Conservation (phyloP, 2,329 filamentous ascomycete species). For the Didymella glomerata region DNA sequence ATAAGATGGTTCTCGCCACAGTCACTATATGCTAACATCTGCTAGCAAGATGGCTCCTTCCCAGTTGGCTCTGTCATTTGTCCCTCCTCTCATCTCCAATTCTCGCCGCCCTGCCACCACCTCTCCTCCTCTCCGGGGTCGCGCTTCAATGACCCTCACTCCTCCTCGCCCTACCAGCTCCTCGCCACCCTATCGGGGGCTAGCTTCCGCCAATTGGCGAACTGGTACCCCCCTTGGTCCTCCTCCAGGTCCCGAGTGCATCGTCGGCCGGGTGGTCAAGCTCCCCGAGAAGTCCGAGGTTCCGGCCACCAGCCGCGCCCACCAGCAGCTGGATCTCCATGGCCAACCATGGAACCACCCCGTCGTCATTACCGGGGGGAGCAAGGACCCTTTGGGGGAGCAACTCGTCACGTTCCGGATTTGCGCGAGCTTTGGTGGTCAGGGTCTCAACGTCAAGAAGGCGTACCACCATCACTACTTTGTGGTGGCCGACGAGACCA, state of each 20-base stretch:
- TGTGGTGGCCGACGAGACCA: slow-evolving; percentile 20
- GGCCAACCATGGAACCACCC: slow-evolving; percentile 18
- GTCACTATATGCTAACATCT: too few species aligned
- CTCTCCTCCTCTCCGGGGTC: not conserved
- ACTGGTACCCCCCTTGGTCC: not conserved
- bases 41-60: slow-evolving; percentile 1
- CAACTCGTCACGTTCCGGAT: slow-evolving; percentile 21
- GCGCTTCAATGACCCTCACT: not conserved
- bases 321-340: not conserved
- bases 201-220: not conserved
- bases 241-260: not conserved
- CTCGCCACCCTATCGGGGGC: not conserved
- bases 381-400: slow-evolving; percentile 1
- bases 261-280: slow-evolving; percentile 5
- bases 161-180: not conserved
- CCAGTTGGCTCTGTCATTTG: not conserved
- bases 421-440: slow-evolving; percentile 24
- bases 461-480: slow-evolving; percentile 16
- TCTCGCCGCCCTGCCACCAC: not conserved
- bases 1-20: too few species aligned
- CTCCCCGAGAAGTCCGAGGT: slow-evolving; percentile 1
- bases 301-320: not conserved
- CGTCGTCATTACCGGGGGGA: slow-evolving; percentile 21
- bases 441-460: slow-evolving; percentile 5
- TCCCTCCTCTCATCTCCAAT: not conserved